These are phyloP conservation scores for Asterochloris erici DNA, from an alignment of 139 green algal species.

Conservation along the genomic window DNA sequence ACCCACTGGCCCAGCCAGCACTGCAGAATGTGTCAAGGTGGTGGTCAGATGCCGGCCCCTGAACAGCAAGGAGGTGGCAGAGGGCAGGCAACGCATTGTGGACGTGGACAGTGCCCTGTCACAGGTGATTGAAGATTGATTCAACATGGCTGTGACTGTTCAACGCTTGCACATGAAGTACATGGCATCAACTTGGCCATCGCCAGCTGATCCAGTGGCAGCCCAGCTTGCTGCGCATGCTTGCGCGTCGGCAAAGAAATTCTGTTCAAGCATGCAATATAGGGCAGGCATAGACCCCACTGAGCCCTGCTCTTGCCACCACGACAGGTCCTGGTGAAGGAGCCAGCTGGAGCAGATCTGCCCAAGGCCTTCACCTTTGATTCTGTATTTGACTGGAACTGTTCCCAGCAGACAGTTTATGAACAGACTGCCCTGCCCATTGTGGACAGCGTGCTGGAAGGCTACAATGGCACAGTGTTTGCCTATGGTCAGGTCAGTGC, in stretches of 20 bases:
- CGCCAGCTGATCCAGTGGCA: background rate
- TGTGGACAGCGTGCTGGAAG: conserved; percentile 71
- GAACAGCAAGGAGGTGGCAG: conserved; percentile 63
- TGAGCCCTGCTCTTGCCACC: conserved; percentile 38
- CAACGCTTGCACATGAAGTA: background rate
- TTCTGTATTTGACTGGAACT: conserved; percentile 62
- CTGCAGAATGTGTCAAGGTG: conserved; percentile 51
- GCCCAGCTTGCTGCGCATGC: too few relatives aligned
- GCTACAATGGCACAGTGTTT: conserved; percentile 83
- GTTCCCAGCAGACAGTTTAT: conserved; percentile 69
- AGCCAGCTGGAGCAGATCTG: background rate
- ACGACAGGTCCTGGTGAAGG: conserved; percentile 20
- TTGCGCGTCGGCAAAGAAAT: too few relatives aligned
- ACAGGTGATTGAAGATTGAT: conserved; percentile 26
- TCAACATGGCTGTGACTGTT: too few relatives aligned
- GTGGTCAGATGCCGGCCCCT: conserved; percentile 77
- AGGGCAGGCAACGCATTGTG: conserved; percentile 61
- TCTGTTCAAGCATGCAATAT: too few relatives aligned
- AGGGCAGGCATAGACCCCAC: conserved; percentile 12
- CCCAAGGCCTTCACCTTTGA: conserved; percentile 81
- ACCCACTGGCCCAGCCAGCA: too few relatives aligned
- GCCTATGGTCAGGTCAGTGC: conserved; percentile 49
- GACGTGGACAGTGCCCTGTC: conserved; percentile 55
- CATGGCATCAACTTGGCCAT: background rate
- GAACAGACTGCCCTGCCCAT: conserved; percentile 61